phyloP scores from a whole-genome alignment of 164 flowering plant genomes.

The Vitis vinifera region DNA sequence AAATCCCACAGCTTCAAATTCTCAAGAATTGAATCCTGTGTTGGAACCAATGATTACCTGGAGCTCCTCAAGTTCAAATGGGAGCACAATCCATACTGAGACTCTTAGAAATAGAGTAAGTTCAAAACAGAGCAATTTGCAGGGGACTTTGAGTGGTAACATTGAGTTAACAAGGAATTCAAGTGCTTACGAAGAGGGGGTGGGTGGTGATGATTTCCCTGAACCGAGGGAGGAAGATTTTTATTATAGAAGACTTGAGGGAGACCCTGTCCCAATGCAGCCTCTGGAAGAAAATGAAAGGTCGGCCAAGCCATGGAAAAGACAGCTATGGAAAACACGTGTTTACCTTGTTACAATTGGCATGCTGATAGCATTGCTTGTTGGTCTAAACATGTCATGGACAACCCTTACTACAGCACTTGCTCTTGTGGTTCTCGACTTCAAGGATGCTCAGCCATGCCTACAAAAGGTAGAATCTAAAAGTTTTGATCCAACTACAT shows the following conservation, averaged over 20 bases:
- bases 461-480: constrained; percentile 46
- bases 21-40: constrained; percentile 34
- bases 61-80: constrained; percentile 15
- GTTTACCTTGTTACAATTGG: constrained; percentile 62
- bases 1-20: constrained; percentile 40
- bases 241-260: constrained; percentile 12
- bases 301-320: constrained; percentile 34
- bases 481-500: not conserved
- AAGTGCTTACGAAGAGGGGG: not conserved
- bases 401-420: constrained; percentile 59
- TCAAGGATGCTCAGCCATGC: constrained; percentile 58
- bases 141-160: no score
- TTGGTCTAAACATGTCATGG: constrained; percentile 71
- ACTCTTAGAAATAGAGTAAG: constrained; percentile 37
- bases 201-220: no score
- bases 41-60: constrained; percentile 17
- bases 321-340: constrained; percentile 44
- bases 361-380: constrained; percentile 48
- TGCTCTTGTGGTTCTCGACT: constrained; percentile 62
- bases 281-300: constrained; percentile 27
- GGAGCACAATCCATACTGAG: constrained; percentile 25
- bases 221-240: not conserved
- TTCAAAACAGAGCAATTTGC: no score
- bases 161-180: not conserved
- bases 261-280: not conserved